Evolutionary conservation across 768 basidiomycete genomes (phyloP).

Genomic region (Fistulinella prunicolor): DNA sequence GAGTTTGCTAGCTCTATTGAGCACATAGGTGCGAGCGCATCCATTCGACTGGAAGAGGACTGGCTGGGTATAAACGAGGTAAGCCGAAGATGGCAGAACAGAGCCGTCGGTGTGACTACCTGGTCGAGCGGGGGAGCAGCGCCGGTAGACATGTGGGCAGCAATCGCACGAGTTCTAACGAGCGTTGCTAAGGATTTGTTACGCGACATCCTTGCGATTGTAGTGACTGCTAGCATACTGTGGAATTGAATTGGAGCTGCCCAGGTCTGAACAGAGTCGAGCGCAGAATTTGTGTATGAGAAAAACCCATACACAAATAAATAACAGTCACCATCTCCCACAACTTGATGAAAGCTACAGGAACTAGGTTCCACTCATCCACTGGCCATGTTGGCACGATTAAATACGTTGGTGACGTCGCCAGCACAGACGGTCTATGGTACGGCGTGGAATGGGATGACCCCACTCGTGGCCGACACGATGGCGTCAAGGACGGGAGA

Average conservation of each 20-base stretch:
- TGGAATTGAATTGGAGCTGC: conserved; percentile 1
- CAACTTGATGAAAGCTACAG: conserved; percentile 29
- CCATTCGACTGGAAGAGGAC: conserved; percentile 71
- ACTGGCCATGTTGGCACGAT: conserved; percentile 64
- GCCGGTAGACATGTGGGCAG: conserved; percentile 35
- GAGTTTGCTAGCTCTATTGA: conserved; percentile 77
- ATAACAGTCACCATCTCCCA: too few species aligned
- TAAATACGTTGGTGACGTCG: conserved; percentile 62
- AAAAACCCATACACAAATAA: too few species aligned
- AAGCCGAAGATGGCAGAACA: background rate
- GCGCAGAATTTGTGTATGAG: too few species aligned
- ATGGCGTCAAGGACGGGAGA: conserved; percentile 73
- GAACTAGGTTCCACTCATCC: conserved; percentile 51
- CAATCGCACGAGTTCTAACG: conserved; percentile 31
- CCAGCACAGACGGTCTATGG: conserved; percentile 69
- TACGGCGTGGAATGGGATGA: conserved; percentile 99
- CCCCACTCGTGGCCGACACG: conserved; percentile 78
- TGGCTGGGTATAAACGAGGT: conserved; percentile 33
- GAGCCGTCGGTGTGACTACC: conserved; percentile 8
- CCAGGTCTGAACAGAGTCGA: too few species aligned
- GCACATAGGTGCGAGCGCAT: conserved; percentile 61
- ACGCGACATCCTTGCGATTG: conserved; percentile 30
- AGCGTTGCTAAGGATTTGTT: conserved; percentile 26
- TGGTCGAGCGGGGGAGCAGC: conserved; percentile 20
- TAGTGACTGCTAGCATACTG: conserved; percentile 28